phyloP scores from a whole-genome alignment of 1,139 yeast genomes.

The Suhomyces yuchorum region DNA sequence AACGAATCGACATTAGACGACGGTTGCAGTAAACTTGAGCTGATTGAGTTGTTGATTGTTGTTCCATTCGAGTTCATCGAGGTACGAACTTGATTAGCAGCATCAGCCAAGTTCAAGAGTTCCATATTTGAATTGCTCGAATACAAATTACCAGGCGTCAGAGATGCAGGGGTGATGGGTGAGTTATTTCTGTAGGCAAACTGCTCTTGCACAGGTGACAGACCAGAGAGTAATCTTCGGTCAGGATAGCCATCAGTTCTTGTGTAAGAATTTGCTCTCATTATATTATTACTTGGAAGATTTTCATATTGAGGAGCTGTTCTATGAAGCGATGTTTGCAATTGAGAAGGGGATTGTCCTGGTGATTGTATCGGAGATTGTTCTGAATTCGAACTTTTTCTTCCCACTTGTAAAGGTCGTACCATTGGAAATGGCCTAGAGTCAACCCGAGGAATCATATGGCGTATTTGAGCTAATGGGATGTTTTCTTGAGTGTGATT shows the following conservation, averaged over 20 bases:
- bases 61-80: neutral
- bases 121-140: neutral
- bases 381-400: neutral
- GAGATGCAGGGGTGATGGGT: neutral
- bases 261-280: neutral
- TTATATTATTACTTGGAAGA: neutral
- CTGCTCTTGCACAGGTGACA: neutral
- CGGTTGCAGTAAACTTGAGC: neutral
- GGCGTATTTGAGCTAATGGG: constrained; percentile 4
- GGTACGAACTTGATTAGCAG: neutral
- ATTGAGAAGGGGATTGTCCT: neutral
- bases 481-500: neutral
- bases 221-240: neutral
- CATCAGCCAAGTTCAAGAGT: neutral
- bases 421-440: neutral
- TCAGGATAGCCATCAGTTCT: neutral
- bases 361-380: neutral
- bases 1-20: neutral
- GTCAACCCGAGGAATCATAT: neutral
- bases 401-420: neutral
- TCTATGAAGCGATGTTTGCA: neutral
- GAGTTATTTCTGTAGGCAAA: neutral
- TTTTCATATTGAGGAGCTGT: neutral
- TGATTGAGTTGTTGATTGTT: neutral
- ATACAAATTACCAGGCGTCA: neutral